These are phyloP conservation scores for Spergularia bocconei DNA, from an alignment of 148 eudicot species.

Conservation along the genomic window DNA sequence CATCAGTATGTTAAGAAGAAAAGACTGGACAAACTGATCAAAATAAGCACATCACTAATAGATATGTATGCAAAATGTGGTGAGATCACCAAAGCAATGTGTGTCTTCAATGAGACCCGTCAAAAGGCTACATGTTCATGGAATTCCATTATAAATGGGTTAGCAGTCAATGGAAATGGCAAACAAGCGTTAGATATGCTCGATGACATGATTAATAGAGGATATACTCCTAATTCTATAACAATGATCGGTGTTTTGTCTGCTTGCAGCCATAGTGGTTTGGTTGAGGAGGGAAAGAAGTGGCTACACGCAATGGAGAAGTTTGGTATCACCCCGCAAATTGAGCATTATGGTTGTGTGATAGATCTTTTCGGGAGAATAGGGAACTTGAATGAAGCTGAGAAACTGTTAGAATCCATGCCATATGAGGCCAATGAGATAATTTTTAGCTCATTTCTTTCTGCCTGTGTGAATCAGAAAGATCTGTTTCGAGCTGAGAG, in stretches of 20 bases:
- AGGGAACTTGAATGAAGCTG: conserved; percentile 77
- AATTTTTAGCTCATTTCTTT: conserved; percentile 65
- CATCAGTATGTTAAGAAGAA: conserved; percentile 56
- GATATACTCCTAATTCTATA: conserved; percentile 53
- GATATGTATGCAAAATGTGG: conserved; percentile 92
- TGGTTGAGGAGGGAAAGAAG: conserved; percentile 68
- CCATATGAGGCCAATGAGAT: conserved; percentile 77
- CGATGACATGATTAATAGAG: conserved; percentile 46
- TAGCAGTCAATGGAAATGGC: conserved; percentile 69
- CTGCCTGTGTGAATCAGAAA: conserved; percentile 60
- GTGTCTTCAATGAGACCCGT: conserved; percentile 40
- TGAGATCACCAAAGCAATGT: conserved; percentile 54
- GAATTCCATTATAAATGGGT: conserved; percentile 82
- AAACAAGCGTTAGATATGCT: conserved; percentile 59
- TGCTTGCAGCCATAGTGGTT: conserved; percentile 84
- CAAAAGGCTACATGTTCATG: conserved; percentile 56
- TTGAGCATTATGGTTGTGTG: conserved; percentile 85
- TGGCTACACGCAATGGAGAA: conserved; percentile 55
- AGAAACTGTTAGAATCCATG: conserved; percentile 55
- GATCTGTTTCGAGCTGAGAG: conserved; percentile 67
- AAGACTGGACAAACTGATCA: conserved; percentile 47
- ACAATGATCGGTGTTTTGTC: conserved; percentile 74
- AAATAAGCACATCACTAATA: conserved; percentile 67
- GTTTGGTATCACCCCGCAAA: conserved; percentile 45
- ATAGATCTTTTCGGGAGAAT: conserved; percentile 74